phyloP scores from a whole-genome alignment of 2,329 filamentous ascomycete species.

The Fusarium tjaetaba region DNA sequence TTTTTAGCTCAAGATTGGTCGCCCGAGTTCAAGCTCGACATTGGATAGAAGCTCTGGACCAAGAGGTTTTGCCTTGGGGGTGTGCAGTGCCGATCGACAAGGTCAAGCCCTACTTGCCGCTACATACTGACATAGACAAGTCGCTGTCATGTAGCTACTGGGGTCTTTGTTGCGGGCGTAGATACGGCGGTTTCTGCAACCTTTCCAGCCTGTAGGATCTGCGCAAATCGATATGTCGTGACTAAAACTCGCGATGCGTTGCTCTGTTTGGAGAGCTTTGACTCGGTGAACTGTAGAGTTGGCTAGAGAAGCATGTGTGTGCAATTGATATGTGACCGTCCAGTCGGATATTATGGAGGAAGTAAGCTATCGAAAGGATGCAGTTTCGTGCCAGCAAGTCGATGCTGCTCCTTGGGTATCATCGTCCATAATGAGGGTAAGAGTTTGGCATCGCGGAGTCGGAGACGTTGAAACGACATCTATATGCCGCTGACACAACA shows the following conservation, averaged over 20 bases:
- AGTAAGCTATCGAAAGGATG: neutral
- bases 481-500: neutral
- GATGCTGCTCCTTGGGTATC: neutral
- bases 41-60: slow-evolving; percentile 3
- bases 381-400: neutral
- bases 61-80: neutral
- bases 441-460: neutral
- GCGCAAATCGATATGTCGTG: slow-evolving; percentile 9
- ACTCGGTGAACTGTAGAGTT: neutral
- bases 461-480: neutral
- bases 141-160: neutral
- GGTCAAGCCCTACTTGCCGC: neutral
- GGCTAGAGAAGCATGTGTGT: neutral
- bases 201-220: slow-evolving; percentile 2
- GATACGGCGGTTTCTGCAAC: slow-evolving; percentile 6
- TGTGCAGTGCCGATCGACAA: slow-evolving; percentile 15
- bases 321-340: neutral
- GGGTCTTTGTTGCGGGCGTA: slow-evolving; percentile 10
- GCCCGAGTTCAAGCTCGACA: slow-evolving; percentile 1
- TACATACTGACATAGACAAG: slow-evolving; percentile 6
- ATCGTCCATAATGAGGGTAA: neutral
- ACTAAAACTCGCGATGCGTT: neutral
- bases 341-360: slow-evolving; percentile 5
- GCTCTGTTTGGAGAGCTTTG: slow-evolving; percentile 6
- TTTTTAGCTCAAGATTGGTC: neutral